Evolutionary conservation across 1,284 basidiomycete species (phyloP).

Genomic region (Cutaneotrichosporon cavernicola): DNA sequence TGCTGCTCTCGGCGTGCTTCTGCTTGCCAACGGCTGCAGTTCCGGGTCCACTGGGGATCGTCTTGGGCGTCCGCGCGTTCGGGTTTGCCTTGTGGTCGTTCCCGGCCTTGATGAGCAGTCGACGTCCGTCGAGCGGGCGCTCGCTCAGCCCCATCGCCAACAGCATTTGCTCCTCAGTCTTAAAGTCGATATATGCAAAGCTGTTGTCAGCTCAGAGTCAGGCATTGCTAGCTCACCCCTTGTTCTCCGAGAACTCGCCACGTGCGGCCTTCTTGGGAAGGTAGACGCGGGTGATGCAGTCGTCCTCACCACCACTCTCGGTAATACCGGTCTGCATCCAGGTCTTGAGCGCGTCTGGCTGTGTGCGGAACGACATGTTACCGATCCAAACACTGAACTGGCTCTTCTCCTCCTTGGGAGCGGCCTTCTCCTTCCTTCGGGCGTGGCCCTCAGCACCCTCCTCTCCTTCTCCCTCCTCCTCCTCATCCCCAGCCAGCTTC

Average conservation of each 20-base stretch:
- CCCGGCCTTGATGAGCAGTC: constrained; percentile 91
- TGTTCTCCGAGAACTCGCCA: constrained; percentile 55
- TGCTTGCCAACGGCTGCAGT: constrained; percentile 44
- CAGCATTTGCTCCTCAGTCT: constrained; percentile 68
- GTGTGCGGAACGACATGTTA: constrained; percentile 90
- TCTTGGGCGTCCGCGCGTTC: constrained; percentile 52
- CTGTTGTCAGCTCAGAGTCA: constrained; percentile 55
- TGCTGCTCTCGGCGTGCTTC: constrained; percentile 44
- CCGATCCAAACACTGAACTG: constrained; percentile 82
- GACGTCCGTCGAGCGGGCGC: constrained; percentile 75
- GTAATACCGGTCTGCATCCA: constrained; percentile 70
- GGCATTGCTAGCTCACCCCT: constrained; percentile 48
- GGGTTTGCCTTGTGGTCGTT: constrained; percentile 59
- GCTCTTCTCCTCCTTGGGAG: constrained; percentile 59
- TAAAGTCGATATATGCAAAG: constrained; percentile 95
- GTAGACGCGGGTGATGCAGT: constrained; percentile 57
- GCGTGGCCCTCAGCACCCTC: constrained; percentile 12
- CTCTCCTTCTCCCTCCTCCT: constrained; percentile 14
- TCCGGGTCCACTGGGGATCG: constrained; percentile 53
- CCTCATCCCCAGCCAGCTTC: constrained; percentile 21
- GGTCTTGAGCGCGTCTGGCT: constrained; percentile 63
- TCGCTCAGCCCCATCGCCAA: constrained; percentile 79
- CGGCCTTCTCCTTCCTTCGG: constrained; percentile 59
- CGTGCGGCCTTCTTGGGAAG: constrained; percentile 55
- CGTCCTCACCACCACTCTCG: constrained; percentile 39